phyloP scores from a whole-genome alignment of 2,329 filamentous ascomycete species.

The Penicillium sp. region DNA sequence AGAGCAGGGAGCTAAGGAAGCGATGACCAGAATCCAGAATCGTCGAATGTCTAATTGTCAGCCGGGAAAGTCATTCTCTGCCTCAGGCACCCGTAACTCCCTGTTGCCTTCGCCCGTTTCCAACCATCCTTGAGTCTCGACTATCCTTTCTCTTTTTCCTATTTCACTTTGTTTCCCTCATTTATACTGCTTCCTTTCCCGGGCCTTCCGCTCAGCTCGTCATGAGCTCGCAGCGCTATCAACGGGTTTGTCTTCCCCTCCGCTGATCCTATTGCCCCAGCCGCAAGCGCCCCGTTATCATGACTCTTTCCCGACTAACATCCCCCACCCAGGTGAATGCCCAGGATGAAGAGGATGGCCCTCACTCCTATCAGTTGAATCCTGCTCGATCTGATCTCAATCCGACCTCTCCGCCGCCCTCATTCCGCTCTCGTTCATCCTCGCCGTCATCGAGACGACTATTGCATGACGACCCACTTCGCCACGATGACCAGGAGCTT shows the following conservation, averaged over 20 bases:
- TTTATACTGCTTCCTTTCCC: constrained; percentile 20
- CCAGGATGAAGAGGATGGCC: constrained; percentile 43
- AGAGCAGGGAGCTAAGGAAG: background rate
- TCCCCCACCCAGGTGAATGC: constrained; percentile 41
- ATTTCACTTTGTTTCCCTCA: constrained; percentile 10
- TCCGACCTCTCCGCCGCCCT: constrained; percentile 59
- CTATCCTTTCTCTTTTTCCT: constrained; percentile 17
- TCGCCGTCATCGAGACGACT: constrained; percentile 58
- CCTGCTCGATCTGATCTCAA: constrained; percentile 28
- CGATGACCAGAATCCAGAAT: background rate
- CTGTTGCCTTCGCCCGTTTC: constrained; percentile 24
- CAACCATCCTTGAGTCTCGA: constrained; percentile 1
- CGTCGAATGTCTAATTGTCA: background rate
- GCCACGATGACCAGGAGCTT: constrained; percentile 68
- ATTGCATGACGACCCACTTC: constrained; percentile 53
- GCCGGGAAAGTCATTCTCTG: constrained; percentile 1
- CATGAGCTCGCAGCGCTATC: constrained; percentile 52
- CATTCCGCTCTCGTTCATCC: constrained; percentile 81
- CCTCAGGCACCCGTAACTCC: constrained; percentile 24
- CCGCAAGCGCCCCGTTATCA: constrained; percentile 3
- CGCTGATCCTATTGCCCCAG: constrained; percentile 18
- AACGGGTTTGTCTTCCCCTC: constrained; percentile 40
- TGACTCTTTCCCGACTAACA: constrained; percentile 13
- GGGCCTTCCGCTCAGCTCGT: constrained; percentile 36
- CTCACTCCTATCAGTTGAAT: constrained; percentile 32